phyloP scores from a whole-genome alignment of 148 eudicot species.

The Heliamphora exappendiculata region DNA sequence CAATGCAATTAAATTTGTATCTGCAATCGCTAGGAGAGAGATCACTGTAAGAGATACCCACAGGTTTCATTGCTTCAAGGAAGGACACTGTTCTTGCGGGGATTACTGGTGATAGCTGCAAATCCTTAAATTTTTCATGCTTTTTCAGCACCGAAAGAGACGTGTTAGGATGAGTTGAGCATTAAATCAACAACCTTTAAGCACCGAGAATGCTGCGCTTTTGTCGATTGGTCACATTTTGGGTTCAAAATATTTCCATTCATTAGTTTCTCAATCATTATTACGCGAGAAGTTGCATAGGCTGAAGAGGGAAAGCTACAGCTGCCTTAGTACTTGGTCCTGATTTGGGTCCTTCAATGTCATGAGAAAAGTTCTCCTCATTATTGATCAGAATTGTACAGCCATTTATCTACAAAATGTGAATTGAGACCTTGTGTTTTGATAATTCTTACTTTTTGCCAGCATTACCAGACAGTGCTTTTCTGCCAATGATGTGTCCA shows the following conservation, averaged over 20 bases:
- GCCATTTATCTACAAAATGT: not conserved
- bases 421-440: not conserved
- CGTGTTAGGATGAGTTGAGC: not conserved
- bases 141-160: too few relatives aligned
- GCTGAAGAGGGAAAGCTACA: not conserved
- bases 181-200: not conserved
- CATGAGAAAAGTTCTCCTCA: not conserved
- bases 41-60: slow-evolving; percentile 74
- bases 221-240: not conserved
- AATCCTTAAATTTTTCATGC: too few relatives aligned
- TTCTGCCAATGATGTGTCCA: slow-evolving; percentile 1
- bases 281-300: not conserved
- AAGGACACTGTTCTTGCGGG: slow-evolving; percentile 75
- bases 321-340: not conserved
- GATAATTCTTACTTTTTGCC: not conserved
- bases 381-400: not conserved
- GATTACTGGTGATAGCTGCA: slow-evolving; percentile 73
- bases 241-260: not conserved
- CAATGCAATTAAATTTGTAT: slow-evolving; percentile 56
- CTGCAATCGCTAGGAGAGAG: slow-evolving; percentile 50
- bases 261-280: not conserved
- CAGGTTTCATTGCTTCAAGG: slow-evolving; percentile 70
- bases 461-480: not conserved
- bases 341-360: not conserved
- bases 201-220: not conserved